Percentiles rank a stretch among this genome's conserved stretches.
Conservation (phyloP, 768 basidiomycete genomes). For the Suillus hirtellus region DNA sequence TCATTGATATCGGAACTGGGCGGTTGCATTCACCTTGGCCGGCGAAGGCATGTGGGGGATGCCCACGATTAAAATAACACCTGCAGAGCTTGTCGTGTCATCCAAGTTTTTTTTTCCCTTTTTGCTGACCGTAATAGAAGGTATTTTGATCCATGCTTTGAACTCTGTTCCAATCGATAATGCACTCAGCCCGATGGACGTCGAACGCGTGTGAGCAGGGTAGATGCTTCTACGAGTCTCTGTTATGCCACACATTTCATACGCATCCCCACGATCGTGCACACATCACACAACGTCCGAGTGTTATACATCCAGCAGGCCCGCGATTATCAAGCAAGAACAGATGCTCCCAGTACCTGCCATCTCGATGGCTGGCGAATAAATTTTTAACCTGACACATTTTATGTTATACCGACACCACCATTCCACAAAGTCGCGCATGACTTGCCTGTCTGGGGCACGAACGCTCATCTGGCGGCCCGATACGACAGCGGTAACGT, state of each 20-base stretch:
- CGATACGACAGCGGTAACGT: conserved; percentile 17
- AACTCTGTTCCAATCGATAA: not conserved
- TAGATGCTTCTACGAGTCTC: not conserved
- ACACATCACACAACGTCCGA: not conserved
- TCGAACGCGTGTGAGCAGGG: conserved; percentile 3
- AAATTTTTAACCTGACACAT: not conserved
- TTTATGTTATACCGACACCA: not conserved
- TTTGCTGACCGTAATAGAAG: not conserved
- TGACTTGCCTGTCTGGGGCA: conserved; percentile 23
- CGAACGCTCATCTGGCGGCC: conserved; percentile 17
- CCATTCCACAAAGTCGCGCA: not conserved
- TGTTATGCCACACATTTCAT: not conserved
- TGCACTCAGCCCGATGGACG: not conserved
- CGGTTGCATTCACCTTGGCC: not conserved
- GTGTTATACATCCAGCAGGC: not conserved
- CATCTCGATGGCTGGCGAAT: not conserved
- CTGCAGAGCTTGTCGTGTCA: not conserved
- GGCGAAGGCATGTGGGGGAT: not conserved
- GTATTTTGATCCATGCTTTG: not conserved
- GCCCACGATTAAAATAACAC: conserved; percentile 3
- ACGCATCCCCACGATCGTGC: not conserved
- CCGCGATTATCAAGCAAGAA: not conserved
- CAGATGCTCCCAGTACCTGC: not conserved
- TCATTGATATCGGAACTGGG: conserved; percentile 1
- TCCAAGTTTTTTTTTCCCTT: too few species aligned